Conservation (phyloP, 1,139 yeast species). For the Magnusiomyces sp. region DNA sequence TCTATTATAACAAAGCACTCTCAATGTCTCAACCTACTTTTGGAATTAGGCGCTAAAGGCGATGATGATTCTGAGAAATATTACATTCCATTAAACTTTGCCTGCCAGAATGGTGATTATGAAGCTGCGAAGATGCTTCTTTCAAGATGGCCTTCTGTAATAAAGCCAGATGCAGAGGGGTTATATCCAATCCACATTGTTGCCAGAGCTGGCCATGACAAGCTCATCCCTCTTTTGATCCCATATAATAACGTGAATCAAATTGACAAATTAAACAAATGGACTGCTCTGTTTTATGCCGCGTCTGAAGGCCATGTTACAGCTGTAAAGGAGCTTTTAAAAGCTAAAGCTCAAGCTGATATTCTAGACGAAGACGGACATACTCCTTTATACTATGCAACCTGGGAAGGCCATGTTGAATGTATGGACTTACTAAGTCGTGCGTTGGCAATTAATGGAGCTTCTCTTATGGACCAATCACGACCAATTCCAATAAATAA, state of each 20-base stretch:
- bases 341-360: conserved; percentile 62
- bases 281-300: conserved; percentile 92
- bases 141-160: conserved; percentile 30
- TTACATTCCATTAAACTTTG: conserved; percentile 79
- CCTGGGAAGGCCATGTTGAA: conserved; percentile 84
- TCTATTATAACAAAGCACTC: conserved; percentile 67
- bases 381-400: conserved; percentile 80
- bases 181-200: conserved; percentile 80
- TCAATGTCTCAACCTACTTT: conserved; percentile 44
- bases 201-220: conserved; percentile 72
- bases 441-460: conserved; percentile 8
- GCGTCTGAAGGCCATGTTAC: conserved; percentile 75
- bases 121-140: conserved; percentile 59
- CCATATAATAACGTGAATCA: conserved; percentile 69
- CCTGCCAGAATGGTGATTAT: conserved; percentile 78
- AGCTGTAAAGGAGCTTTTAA: conserved; percentile 63
- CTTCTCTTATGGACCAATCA: conserved; percentile 17
- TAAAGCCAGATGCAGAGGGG: conserved; percentile 46
- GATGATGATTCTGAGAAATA: conserved; percentile 35
- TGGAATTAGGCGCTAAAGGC: conserved; percentile 34
- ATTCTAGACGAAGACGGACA: conserved; percentile 77
- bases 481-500: conserved; percentile 12
- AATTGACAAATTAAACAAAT: conserved; percentile 74
- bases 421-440: conserved; percentile 60
- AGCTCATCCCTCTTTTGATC: conserved; percentile 58